Conservation (phyloP, 1,284 basidiomycete genomes). For the Sanguinoderma infundibulare region DNA sequence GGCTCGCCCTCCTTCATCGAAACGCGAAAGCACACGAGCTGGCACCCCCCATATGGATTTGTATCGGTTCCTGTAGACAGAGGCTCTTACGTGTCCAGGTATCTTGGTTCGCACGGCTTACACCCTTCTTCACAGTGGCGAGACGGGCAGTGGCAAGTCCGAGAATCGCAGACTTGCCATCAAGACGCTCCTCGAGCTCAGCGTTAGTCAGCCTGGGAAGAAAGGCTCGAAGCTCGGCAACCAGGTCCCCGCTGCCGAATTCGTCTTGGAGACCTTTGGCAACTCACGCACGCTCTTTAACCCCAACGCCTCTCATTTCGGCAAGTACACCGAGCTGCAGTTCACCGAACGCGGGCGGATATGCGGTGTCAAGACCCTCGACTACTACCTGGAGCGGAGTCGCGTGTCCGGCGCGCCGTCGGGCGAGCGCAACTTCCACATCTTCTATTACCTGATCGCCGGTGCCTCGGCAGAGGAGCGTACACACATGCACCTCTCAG, state of each 20-base stretch:
- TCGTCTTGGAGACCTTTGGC: conserved; percentile 93
- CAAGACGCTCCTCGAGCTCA: conserved; percentile 88
- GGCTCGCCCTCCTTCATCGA: no score
- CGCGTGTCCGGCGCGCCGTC: conserved; percentile 81
- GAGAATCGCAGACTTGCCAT: conserved; percentile 90
- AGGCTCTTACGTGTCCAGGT: no score
- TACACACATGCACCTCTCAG: conserved; percentile 82
- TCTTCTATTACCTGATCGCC: conserved; percentile 94
- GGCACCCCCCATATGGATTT: no score
- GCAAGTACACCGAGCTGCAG: conserved; percentile 94
- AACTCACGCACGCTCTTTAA: conserved; percentile 91
- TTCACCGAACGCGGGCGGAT: conserved; percentile 91
- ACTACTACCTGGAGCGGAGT: conserved; percentile 95
- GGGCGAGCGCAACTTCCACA: conserved; percentile 95
- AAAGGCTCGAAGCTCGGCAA: conserved; percentile 87
- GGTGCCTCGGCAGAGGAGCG: conserved; percentile 90
- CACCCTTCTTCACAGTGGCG: conserved; percentile 63
- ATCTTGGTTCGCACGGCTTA: background rate
- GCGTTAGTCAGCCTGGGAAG: conserved; percentile 89
- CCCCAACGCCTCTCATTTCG: conserved; percentile 89
- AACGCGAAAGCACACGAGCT: no score
- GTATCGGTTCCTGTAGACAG: no score
- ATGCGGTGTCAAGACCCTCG: conserved; percentile 91
- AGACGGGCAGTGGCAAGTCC: conserved; percentile 93
- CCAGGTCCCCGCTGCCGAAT: conserved; percentile 93